Conservation (phyloP, 148 eudicot genomes). For the Silene latifolia region DNA sequence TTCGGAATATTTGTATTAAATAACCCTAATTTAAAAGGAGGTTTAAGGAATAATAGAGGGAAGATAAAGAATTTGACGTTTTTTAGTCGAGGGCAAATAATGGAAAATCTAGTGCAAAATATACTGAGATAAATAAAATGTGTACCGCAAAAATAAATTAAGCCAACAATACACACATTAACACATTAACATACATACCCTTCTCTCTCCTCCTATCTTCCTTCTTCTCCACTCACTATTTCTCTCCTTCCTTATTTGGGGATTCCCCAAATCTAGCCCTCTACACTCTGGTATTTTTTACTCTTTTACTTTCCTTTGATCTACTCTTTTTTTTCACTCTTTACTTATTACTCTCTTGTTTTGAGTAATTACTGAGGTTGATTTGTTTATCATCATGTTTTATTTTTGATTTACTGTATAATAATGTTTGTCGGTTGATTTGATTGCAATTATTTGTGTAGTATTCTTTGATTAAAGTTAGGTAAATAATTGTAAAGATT, state of each 20-base stretch:
- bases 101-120: too few species aligned
- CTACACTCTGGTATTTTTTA: slow-evolving; percentile 4
- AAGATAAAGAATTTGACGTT: too few species aligned
- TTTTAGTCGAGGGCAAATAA: too few species aligned
- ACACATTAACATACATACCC: too few species aligned
- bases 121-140: too few species aligned
- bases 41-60: too few species aligned
- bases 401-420: slow-evolving; percentile 4
- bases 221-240: slow-evolving; percentile 13
- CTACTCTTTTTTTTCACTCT: neutral
- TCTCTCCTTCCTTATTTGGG: slow-evolving; percentile 23
- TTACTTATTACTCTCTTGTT: neutral
- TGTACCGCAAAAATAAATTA: too few species aligned
- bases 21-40: too few species aligned
- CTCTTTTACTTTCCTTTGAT: slow-evolving; percentile 4
- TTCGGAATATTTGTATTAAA: too few species aligned
- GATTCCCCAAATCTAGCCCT: slow-evolving; percentile 55
- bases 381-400: neutral
- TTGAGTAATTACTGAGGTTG: neutral
- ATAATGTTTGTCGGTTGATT: neutral
- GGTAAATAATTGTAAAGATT: neutral
- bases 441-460: neutral
- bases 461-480: too few species aligned
- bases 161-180: neutral
- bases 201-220: slow-evolving; percentile 8